Evolutionary conservation across 345 rosid species (phyloP), one percentile per base, ranked within the genome.

Genomic region (Excoecaria cochinchinensis): DNA sequence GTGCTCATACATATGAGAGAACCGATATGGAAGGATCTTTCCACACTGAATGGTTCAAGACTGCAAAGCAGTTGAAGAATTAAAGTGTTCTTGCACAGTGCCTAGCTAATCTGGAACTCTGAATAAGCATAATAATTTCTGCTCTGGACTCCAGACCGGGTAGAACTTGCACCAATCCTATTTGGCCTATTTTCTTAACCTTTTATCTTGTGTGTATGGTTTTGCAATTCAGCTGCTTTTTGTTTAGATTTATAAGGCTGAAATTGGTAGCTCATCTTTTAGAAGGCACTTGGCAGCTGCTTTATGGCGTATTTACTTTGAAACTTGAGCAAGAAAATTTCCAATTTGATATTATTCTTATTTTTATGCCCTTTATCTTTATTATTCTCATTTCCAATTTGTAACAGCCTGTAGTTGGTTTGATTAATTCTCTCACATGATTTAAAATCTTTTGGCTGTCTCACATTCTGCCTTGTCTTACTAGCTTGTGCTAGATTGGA

Each of bases 21-120:
- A 80, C 85, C 75, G 99, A 95, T 76, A 66, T 87, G 72, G 96
- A 92, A 76, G 99, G 99, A 50, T 83, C 96, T 58, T 95, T 90
- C 92, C 98, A 95, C 52, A 92, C 98, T 0, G 99, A 95, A 77
- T 95, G 99, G 99, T 95, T 91, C 87, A 95, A 95, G 90, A 88
- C 86, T 71, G 97, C 99, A 53, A 90, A 83, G 75, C 87, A 87
- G 82, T 80, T 81, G 25, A 90, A 87, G 86, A 83, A 78, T 36
- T 90, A 69, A 74, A 15, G 47, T 21, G 31, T 76, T 24, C 48
- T 40, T 60, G n/a, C 40, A 48, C 56, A 53, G 47, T 74, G 68
- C 71, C 80, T 71, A 56, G 36, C 76, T 25, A 64, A 36, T 40
- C 66, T 11, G 44, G 64, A 61, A 75, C 61, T 73, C 39, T 69